Percentiles rank a stretch among this genome's conserved stretches.
These are phyloP conservation scores for Pseudogymnoascus verrucosus DNA, from an alignment of 2,329 filamentous ascomycete genomes.

Conservation along the genomic window DNA sequence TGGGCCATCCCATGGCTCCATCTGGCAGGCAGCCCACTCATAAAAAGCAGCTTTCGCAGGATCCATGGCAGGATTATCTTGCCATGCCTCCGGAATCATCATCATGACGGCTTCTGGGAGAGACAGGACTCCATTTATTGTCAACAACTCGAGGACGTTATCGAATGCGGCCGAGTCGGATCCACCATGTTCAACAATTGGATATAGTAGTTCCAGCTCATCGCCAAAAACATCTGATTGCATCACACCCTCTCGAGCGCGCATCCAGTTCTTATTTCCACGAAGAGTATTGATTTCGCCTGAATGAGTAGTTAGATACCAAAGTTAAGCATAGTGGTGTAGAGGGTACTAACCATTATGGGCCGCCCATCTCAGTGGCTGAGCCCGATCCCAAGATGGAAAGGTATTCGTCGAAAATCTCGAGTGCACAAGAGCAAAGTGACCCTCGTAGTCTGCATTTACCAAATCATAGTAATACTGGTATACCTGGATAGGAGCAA, in stretches of 20 bases:
- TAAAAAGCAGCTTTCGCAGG: slow-evolving; percentile 95
- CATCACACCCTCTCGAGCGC: slow-evolving; percentile 89
- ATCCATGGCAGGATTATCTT: slow-evolving; percentile 87
- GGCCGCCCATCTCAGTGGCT: slow-evolving; percentile 91
- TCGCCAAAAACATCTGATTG: slow-evolving; percentile 88
- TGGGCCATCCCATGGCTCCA: slow-evolving; percentile 98
- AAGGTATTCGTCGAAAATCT: slow-evolving; percentile 98
- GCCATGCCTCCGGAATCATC: slow-evolving; percentile 97
- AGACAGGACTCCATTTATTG: slow-evolving; percentile 92
- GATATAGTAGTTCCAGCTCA: slow-evolving; percentile 83
- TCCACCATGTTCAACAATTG: slow-evolving; percentile 91
- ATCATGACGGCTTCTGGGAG: slow-evolving; percentile 96
- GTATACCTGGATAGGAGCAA: slow-evolving; percentile 91
- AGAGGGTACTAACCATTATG: slow-evolving; percentile 64
- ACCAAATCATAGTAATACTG: slow-evolving; percentile 97
- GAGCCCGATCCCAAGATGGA: slow-evolving; percentile 94
- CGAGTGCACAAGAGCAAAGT: slow-evolving; percentile 94
- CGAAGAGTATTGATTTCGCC: slow-evolving; percentile 93
- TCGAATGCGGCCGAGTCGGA: slow-evolving; percentile 97
- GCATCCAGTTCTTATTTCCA: slow-evolving; percentile 99
- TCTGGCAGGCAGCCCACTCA: slow-evolving; percentile 96
- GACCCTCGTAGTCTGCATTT: slow-evolving; percentile 92
- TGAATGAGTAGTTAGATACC: slow-evolving; percentile 27
- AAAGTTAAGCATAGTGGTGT: slow-evolving; percentile 19
- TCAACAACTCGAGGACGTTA: slow-evolving; percentile 88